phyloP scores from a whole-genome alignment of 2,329 filamentous ascomycete genomes.

The Cladophialophora immunda region DNA sequence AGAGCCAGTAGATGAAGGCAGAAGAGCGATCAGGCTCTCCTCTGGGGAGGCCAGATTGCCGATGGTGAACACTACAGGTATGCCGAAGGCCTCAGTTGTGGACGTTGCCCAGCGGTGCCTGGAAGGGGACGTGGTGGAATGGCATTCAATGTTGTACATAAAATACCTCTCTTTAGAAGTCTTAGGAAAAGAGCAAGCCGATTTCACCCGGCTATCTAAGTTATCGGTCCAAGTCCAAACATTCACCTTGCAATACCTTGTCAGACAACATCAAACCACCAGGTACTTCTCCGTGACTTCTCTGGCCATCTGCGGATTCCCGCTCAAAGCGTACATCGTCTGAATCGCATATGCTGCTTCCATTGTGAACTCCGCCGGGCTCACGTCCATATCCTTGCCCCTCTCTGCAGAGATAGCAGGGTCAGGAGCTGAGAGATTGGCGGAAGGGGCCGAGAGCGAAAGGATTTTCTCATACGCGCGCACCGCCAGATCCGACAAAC shows the following conservation, averaged over 20 bases:
- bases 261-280: slow-evolving; percentile 50
- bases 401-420: not conserved
- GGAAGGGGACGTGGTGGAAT: not conserved
- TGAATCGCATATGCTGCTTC: slow-evolving; percentile 81
- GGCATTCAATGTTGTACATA: slow-evolving; percentile 32
- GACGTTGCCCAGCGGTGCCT: slow-evolving; percentile 1
- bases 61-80: slow-evolving; percentile 1
- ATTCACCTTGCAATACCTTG: not conserved
- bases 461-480: slow-evolving; percentile 73
- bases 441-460: slow-evolving; percentile 42
- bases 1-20: slow-evolving; percentile 29
- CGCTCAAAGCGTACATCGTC: slow-evolving; percentile 70
- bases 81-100: not conserved
- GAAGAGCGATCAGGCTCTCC: not conserved
- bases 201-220: not conserved
- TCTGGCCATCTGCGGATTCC: slow-evolving; percentile 68
- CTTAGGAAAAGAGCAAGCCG: slow-evolving; percentile 1
- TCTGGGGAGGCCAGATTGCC: not conserved
- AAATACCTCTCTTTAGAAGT: slow-evolving; percentile 28
- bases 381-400: not conserved
- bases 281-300: slow-evolving; percentile 69
- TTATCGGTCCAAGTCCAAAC: not conserved
- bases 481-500: slow-evolving; percentile 75
- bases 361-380: slow-evolving; percentile 66
- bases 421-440: not conserved